These are phyloP conservation scores for Brassica carinata DNA, from an alignment of 345 rosid species.

Conservation along the genomic window DNA sequence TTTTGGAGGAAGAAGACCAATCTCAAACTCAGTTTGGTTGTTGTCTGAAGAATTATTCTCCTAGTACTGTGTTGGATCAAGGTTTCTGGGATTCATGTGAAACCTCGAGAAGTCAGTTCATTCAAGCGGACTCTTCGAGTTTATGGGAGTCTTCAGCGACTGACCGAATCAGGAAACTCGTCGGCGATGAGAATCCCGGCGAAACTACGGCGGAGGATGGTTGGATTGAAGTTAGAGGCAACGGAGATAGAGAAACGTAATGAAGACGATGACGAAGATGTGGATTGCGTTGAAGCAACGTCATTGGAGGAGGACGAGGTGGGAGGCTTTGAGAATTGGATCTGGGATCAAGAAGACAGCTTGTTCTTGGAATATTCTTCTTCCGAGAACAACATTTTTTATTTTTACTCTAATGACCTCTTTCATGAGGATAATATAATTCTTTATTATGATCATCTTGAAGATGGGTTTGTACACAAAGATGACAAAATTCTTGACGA, in stretches of 20 bases:
- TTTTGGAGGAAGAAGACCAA: background rate
- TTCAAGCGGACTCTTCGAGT: background rate
- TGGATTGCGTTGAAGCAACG: constrained; percentile 9
- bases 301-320: constrained; percentile 27
- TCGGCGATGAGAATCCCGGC: background rate
- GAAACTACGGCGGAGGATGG: constrained; percentile 29
- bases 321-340: constrained; percentile 40
- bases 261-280: constrained; percentile 29
- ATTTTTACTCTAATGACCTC: constrained; percentile 19
- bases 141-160: background rate
- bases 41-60: background rate
- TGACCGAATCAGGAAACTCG: background rate
- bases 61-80: background rate
- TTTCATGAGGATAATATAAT: constrained; percentile 27
- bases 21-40: background rate
- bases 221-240: constrained; percentile 76
- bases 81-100: background rate
- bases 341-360: constrained; percentile 46
- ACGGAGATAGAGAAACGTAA: constrained; percentile 32
- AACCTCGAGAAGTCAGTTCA: background rate
- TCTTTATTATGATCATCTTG: constrained; percentile 21
- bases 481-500: background rate
- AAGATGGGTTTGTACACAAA: constrained; percentile 40
- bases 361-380: constrained; percentile 40
- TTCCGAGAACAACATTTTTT: constrained; percentile 26